A percentile compares a stretch with the other conserved stretches of the same genome.
Conservation (phyloP, 2,329 filamentous ascomycete species). For the Teratosphaeriaceae sp. region DNA sequence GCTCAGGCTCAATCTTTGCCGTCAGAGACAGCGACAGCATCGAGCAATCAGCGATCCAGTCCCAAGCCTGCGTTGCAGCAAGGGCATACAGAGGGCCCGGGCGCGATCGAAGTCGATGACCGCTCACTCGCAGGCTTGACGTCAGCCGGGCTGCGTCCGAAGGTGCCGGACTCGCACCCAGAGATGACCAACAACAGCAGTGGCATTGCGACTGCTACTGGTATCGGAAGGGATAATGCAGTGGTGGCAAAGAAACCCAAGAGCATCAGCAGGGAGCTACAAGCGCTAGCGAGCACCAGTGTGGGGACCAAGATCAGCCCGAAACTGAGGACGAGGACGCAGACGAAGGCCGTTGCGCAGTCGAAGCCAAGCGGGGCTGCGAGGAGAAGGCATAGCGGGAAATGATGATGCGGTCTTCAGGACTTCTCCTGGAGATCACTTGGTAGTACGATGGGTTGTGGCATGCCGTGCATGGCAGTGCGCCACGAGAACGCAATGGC, state of each 20-base stretch:
- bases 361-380: constrained; percentile 2
- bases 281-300: neutral
- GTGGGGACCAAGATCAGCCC: neutral
- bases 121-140: no score
- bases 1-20: no score
- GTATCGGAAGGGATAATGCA: no score
- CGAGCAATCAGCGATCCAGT: no score
- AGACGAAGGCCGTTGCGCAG: neutral
- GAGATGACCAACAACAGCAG: neutral
- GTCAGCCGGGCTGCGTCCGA: no score
- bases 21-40: no score
- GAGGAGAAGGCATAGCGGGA: constrained; percentile 1
- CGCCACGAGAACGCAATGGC: neutral
- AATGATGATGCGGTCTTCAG: neutral
- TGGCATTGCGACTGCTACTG: neutral
- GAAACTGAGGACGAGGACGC: neutral
- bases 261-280: neutral
- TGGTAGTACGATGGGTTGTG: neutral
- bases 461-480: neutral
- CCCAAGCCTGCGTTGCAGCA: no score
- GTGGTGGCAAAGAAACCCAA: neutral
- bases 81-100: no score
- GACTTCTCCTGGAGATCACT: neutral
- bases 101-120: no score
- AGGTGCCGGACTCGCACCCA: neutral